Evolutionary conservation across 2,329 filamentous ascomycete species (phyloP), one percentile per base, ranked within the genome.

Genomic region (Botrytis tulipae): DNA sequence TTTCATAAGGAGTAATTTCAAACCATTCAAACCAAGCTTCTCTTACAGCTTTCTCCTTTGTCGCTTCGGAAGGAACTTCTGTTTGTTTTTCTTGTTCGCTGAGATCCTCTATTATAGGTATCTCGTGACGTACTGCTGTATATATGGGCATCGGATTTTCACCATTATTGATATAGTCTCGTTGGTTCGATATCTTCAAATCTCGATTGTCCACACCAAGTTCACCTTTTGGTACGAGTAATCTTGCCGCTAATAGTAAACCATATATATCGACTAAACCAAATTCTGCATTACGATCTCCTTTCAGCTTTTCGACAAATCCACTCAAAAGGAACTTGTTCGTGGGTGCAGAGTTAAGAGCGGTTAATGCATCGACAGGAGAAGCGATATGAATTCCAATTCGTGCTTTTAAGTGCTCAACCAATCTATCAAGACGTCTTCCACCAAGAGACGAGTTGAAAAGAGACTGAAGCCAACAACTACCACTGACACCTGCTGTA

Each of bases 21-120:
- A 96, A 98, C 95, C 96, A 98, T 79, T 99, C 95, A 79, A 98
- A 99, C 93, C 95, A 98, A 3, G 94, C 87, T 79, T 97, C 92
- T 74, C 87, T 86, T 79, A 84, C 89, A 18, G 87, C 69, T 84
- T 81, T 76, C 25, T 85, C 84, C 77, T 89, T 88, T 0, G 84
- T 86, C 32, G 83, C 82, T 74, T 90, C 86, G 0, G 85, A 83
- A 65, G 79, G 80, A 25, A 75, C 76, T 3, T 76, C 80, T 71
- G 77, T 80, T 8, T 78, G 80, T 75, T 82, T 83, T 51, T 82
- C 83, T 12, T 77, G 78, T 40, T 82, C 82, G 3, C 79, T 80
- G 2, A 82, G 79, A 61, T 84, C 83, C 62, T 87, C 86, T 12
- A 90, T 82, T 12, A 91, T 84, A 0, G 95, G 96, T 37, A 99